Percentiles rank a stretch among this genome's conserved stretches.
Conservation (phyloP, 768 basidiomycete genomes). For the Terana coerulea region DNA sequence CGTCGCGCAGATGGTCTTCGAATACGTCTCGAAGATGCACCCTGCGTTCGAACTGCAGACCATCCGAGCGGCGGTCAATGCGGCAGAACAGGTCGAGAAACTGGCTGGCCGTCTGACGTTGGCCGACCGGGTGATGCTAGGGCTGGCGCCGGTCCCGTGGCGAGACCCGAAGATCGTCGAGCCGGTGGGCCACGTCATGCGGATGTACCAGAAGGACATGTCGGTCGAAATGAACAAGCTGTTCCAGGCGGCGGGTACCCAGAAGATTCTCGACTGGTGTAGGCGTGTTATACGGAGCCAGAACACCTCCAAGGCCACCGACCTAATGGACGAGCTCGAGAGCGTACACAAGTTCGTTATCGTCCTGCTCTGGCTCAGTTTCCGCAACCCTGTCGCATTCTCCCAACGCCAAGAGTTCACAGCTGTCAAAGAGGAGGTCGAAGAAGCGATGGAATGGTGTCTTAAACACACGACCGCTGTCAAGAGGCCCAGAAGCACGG, state of each 20-base stretch:
- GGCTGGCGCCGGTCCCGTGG: constrained; percentile 55
- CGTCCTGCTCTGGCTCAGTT: constrained; percentile 82
- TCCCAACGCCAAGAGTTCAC: constrained; percentile 47
- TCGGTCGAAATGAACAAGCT: constrained; percentile 39
- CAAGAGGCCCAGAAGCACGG: no score
- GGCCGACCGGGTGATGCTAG: constrained; percentile 40
- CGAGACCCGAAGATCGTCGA: constrained; percentile 34
- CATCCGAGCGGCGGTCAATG: constrained; percentile 20
- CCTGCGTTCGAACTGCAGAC: constrained; percentile 38
- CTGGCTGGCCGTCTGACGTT: constrained; percentile 36
- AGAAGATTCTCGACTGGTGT: constrained; percentile 41
- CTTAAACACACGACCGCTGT: constrained; percentile 25
- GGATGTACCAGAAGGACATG: constrained; percentile 36
- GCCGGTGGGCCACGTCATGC: constrained; percentile 38
- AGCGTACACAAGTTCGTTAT: constrained; percentile 71
- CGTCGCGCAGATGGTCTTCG: constrained; percentile 45
- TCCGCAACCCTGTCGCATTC: constrained; percentile 68
- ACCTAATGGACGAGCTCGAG: constrained; percentile 48
- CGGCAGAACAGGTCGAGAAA: constrained; percentile 43
- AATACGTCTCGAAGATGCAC: constrained; percentile 44
- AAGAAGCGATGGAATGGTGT: constrained; percentile 64
- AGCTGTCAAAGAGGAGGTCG: constrained; percentile 56
- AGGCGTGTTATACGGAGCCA: no score
- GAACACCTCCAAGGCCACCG: constrained; percentile 40
- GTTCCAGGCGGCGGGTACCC: constrained; percentile 34